phyloP scores from a whole-genome alignment of 768 basidiomycete species.

The Boletus subcaerulescens region DNA sequence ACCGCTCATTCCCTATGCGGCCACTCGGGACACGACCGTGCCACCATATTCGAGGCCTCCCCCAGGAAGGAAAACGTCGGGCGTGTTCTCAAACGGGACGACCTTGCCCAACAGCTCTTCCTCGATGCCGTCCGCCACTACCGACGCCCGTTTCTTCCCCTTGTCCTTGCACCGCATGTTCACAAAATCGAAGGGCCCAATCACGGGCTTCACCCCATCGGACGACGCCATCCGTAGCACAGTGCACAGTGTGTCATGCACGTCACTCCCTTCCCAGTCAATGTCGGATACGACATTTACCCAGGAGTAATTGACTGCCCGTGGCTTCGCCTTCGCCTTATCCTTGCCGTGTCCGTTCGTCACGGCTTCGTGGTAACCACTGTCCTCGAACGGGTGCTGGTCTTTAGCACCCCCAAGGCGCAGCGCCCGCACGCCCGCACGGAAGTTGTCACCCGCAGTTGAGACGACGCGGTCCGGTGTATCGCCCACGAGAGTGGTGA shows the following conservation, averaged over 20 bases:
- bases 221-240: slow-evolving; percentile 38
- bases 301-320: slow-evolving; percentile 75
- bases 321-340: slow-evolving; percentile 32
- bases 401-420: slow-evolving; percentile 31
- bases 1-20: slow-evolving; percentile 11
- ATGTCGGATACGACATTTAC: slow-evolving; percentile 77
- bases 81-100: slow-evolving; percentile 36
- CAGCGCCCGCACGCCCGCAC: slow-evolving; percentile 66
- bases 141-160: slow-evolving; percentile 26
- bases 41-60: slow-evolving; percentile 33
- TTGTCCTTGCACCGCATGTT: slow-evolving; percentile 16
- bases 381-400: slow-evolving; percentile 24
- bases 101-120: slow-evolving; percentile 25
- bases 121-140: slow-evolving; percentile 13
- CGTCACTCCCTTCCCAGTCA: slow-evolving; percentile 79
- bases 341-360: slow-evolving; percentile 23
- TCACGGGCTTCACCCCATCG: slow-evolving; percentile 29
- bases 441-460: slow-evolving; percentile 68
- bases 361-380: slow-evolving; percentile 23
- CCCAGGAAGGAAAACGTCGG: slow-evolving; percentile 27
- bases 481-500: slow-evolving; percentile 82
- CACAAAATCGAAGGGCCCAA: slow-evolving; percentile 24
- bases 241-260: slow-evolving; percentile 49
- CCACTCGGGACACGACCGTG: slow-evolving; percentile 36
- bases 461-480: slow-evolving; percentile 61